Percentiles rank a stretch among this genome's conserved stretches.
These are phyloP conservation scores for Coccomyxa sp. DNA, from an alignment of 139 green algal species.

Conservation along the genomic window DNA sequence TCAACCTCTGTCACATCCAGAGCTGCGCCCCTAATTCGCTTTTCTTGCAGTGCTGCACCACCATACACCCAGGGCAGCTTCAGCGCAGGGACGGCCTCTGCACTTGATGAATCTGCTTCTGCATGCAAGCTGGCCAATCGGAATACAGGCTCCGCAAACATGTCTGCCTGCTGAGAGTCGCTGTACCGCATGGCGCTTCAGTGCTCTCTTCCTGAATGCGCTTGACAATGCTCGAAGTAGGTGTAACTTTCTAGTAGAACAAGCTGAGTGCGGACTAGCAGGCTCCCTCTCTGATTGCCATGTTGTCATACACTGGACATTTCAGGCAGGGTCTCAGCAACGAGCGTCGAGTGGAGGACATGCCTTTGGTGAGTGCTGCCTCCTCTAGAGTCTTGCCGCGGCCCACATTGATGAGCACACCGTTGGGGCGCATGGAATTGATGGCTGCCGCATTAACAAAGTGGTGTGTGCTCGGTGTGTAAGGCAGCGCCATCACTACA, in stretches of 20 bases:
- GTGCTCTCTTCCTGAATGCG: too few relatives aligned
- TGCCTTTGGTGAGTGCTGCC: conserved; percentile 53
- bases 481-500: conserved; percentile 64
- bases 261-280: too few relatives aligned
- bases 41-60: conserved; percentile 47
- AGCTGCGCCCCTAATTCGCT: conserved; percentile 61
- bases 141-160: background rate
- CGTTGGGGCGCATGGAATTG: conserved; percentile 57
- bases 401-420: conserved; percentile 80
- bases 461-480: conserved; percentile 56
- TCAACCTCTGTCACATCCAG: conserved; percentile 77
- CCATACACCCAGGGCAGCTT: background rate
- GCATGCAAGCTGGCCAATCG: background rate
- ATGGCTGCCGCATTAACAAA: conserved; percentile 50
- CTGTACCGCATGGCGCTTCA: too few relatives aligned
- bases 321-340: too few relatives aligned
- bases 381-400: conserved; percentile 76
- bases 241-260: too few relatives aligned
- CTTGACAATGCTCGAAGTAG: too few relatives aligned
- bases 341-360: too few relatives aligned
- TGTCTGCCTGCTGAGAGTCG: too few relatives aligned
- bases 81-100: background rate
- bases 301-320: too few relatives aligned
- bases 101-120: background rate
- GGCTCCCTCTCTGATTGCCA: too few relatives aligned